Conservation (phyloP, 345 rosid species). For the Salix viminalis region DNA sequence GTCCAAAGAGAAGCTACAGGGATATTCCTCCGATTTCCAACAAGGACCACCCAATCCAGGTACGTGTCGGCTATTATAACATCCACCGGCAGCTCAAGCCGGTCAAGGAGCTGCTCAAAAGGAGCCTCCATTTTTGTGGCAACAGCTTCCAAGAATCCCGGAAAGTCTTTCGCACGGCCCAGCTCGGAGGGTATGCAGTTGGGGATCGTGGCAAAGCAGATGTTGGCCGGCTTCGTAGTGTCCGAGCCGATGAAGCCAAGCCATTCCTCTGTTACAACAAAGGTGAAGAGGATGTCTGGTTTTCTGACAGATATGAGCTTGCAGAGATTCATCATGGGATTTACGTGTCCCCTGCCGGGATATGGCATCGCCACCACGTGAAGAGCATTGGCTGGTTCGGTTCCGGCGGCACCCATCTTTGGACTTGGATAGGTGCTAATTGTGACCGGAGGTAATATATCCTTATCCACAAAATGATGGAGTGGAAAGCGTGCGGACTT, state of each 20-base stretch:
- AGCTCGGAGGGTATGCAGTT: slow-evolving; percentile 25
- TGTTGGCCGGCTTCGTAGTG: not conserved
- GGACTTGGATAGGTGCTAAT: too few relatives aligned
- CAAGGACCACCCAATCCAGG: slow-evolving; percentile 10
- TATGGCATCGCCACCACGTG: slow-evolving; percentile 15
- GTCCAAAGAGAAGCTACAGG: slow-evolving; percentile 28
- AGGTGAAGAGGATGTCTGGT: not conserved
- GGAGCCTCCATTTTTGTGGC: slow-evolving; percentile 16
- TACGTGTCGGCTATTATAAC: slow-evolving; percentile 14
- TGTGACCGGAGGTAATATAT: too few relatives aligned
- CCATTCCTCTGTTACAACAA: slow-evolving; percentile 16
- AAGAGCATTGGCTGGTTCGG: not conserved
- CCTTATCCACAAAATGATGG: too few relatives aligned
- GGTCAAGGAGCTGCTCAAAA: slow-evolving; percentile 14
- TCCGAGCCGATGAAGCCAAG: not conserved
- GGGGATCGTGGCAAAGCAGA: slow-evolving; percentile 16
- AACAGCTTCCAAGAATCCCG: slow-evolving; percentile 17
- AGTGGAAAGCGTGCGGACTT: too few relatives aligned
- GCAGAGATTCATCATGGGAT: slow-evolving; percentile 18
- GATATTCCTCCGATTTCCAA: slow-evolving; percentile 17
- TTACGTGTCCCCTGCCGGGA: slow-evolving; percentile 22
- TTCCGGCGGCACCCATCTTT: not conserved
- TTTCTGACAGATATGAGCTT: not conserved
- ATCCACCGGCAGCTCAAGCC: not conserved
- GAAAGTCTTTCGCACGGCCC: slow-evolving; percentile 14